Conservation (phyloP, 768 basidiomycete species). For the Brasilioporus rufonigricans region DNA sequence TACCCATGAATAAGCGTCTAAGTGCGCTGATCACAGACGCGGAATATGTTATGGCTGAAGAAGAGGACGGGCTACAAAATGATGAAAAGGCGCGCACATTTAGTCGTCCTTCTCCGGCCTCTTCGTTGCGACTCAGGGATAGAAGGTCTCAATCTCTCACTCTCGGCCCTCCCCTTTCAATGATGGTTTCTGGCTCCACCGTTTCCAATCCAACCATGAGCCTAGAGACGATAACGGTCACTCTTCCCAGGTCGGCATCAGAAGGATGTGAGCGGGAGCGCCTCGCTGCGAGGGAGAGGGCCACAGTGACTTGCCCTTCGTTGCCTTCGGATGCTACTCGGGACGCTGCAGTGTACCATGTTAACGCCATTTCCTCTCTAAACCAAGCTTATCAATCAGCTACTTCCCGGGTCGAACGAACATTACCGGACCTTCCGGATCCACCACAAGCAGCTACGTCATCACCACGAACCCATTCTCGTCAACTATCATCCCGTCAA, state of each 20-base stretch:
- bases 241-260: slow-evolving; percentile 26
- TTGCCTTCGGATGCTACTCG: slow-evolving; percentile 19
- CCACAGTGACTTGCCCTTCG: slow-evolving; percentile 41
- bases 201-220: slow-evolving; percentile 31
- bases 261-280: slow-evolving; percentile 39
- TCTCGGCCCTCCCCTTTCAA: slow-evolving; percentile 36
- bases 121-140: slow-evolving; percentile 47
- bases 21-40: slow-evolving; percentile 68
- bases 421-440: slow-evolving; percentile 31
- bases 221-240: slow-evolving; percentile 29
- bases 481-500: slow-evolving; percentile 46
- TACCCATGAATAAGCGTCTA: slow-evolving; percentile 61
- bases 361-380: slow-evolving; percentile 14
- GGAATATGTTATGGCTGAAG: slow-evolving; percentile 66
- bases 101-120: slow-evolving; percentile 39
- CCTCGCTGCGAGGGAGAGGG: slow-evolving; percentile 41
- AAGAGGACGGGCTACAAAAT: slow-evolving; percentile 39
- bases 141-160: slow-evolving; percentile 68
- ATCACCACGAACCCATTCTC: slow-evolving; percentile 8
- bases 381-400: slow-evolving; percentile 29
- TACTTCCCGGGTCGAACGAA: slow-evolving; percentile 26
- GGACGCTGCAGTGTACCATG: slow-evolving; percentile 29
- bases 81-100: slow-evolving; percentile 18
- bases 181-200: slow-evolving; percentile 26
- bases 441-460: slow-evolving; percentile 9